Base-by-base conservation (phyloP, 306 rosid genomes). In the Geum urbanum region DNA sequence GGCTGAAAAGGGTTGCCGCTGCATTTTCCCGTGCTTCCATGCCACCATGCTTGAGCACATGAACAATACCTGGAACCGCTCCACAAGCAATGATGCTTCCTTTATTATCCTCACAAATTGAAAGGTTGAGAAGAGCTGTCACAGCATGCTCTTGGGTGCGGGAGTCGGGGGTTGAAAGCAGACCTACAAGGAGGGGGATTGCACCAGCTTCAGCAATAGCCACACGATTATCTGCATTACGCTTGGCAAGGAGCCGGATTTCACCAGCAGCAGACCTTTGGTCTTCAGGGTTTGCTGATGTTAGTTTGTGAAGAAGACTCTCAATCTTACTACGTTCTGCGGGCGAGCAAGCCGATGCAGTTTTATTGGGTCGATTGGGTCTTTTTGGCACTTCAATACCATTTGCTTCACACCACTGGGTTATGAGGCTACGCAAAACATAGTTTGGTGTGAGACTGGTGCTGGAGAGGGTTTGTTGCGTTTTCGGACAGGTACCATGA, bases 11-110 rank as follows among this genome's bases (percentile, higher is more conserved):
- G 61, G 99, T 95, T 19, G 99, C 99, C 1, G 99, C 99, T 2
- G 99, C 97, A 66, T 95, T 95, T 80, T 95, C 99, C 70, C 97
- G 91, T 6, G 99, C 99, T 77, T 95, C 99, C 99, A 95, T 95
- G 84, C 97, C 89, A 65, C 97, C 99, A 67, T 86, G 86, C 81
- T 80, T 91, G 68, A 95, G 92, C 73, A 95, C 96, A 47, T 87
- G 89, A 71, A 95, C 96, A 56, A 95, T 91, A 51, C 95, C 99
- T 51, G 97, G 99, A 76, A 95, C 87, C 57, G 97, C 97, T 70
- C 96, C 92, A 37, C 78, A 84, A 50, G 91, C 80, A 54, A 89
- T 84, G 37, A 91, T 95, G 85, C 85, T 81, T 77, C 92, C 99
- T 76, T 95, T 95, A 79, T 95, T 95, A 54, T 85, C 85, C 74